These are phyloP conservation scores for Boletellus ananiceps DNA, from an alignment of 768 basidiomycete species.

Conservation along the genomic window DNA sequence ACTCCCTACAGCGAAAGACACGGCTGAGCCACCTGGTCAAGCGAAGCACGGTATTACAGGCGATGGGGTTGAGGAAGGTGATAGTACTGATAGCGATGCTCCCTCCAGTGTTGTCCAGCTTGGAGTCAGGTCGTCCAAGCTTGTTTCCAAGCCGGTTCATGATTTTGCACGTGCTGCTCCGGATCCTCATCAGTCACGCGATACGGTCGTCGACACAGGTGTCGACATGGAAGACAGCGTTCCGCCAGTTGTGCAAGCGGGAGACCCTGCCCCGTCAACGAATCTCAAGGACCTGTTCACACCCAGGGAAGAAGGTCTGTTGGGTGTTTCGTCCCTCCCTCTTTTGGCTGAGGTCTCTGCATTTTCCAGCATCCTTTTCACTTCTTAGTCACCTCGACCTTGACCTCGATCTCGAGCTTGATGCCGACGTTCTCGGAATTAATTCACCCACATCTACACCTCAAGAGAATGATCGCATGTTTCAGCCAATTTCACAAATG, in stretches of 20 bases:
- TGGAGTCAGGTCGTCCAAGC: not conserved
- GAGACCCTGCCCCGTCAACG: conserved; percentile 10
- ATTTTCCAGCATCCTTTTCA: conserved; percentile 57
- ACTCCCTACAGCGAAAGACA: not conserved
- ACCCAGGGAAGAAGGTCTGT: conserved; percentile 36
- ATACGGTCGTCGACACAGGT: conserved; percentile 2
- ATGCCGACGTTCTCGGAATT: conserved; percentile 44
- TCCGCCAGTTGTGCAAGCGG: not conserved
- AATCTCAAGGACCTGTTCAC: conserved; percentile 61
- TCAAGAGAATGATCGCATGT: not conserved
- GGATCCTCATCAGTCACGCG: not conserved
- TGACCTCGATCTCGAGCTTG: conserved; percentile 67
- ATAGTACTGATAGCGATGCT: not conserved
- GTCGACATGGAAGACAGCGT: conserved; percentile 11
- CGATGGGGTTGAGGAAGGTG: not conserved
- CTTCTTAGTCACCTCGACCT: conserved; percentile 72
- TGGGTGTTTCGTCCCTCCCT: not conserved
- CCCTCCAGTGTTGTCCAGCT: not conserved
- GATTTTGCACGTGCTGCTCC: no score
- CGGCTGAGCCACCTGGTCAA: not conserved
- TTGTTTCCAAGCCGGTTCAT: no score
- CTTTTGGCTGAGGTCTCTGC: not conserved
- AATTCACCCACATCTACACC: conserved; percentile 12
- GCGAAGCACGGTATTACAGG: not conserved
- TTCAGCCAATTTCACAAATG: conserved; percentile 7